Conservation (phyloP, 2,329 filamentous ascomycete species). For the Saccharata proteae region DNA sequence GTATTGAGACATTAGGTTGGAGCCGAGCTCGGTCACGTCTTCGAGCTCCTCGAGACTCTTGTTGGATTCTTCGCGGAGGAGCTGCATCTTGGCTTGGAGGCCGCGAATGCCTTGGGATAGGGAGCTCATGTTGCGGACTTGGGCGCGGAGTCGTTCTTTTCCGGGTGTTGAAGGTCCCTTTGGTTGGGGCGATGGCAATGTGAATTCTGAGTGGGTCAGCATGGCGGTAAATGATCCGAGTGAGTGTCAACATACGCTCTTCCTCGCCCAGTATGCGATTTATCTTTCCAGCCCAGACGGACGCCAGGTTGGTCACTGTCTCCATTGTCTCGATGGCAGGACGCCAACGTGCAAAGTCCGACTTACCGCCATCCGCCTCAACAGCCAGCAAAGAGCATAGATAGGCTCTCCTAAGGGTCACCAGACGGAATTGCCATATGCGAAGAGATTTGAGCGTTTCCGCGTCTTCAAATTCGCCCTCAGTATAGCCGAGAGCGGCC, state of each 20-base stretch:
- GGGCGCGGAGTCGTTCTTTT: conserved; percentile 74
- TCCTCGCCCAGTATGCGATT: conserved; percentile 63
- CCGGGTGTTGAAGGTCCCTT: conserved; percentile 52
- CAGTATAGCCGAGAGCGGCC: conserved; percentile 41
- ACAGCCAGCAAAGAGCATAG: conserved; percentile 82
- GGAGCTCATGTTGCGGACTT: conserved; percentile 77
- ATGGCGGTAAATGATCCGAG: no score
- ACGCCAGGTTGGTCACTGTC: conserved; percentile 49
- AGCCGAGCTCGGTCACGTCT: conserved; percentile 59
- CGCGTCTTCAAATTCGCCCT: conserved; percentile 59
- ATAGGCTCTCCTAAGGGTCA: conserved; percentile 70
- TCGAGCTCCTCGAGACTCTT: conserved; percentile 60
- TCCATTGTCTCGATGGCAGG: conserved; percentile 65
- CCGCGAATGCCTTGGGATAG: conserved; percentile 83
- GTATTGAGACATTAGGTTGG: conserved; percentile 75
- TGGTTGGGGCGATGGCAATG: conserved; percentile 40
- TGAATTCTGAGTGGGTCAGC: conserved; percentile 24
- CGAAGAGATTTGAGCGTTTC: conserved; percentile 72
- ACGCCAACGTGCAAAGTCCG: conserved; percentile 69
- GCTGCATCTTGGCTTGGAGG: conserved; percentile 86
- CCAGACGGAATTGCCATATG: conserved; percentile 53
- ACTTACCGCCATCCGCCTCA: conserved; percentile 65
- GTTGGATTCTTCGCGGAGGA: conserved; percentile 82
- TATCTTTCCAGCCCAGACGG: conserved; percentile 51
- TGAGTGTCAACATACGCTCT: conserved; percentile 41